Conservation (phyloP, 2,329 filamentous ascomycete species). For the Colletotrichum sp. region DNA sequence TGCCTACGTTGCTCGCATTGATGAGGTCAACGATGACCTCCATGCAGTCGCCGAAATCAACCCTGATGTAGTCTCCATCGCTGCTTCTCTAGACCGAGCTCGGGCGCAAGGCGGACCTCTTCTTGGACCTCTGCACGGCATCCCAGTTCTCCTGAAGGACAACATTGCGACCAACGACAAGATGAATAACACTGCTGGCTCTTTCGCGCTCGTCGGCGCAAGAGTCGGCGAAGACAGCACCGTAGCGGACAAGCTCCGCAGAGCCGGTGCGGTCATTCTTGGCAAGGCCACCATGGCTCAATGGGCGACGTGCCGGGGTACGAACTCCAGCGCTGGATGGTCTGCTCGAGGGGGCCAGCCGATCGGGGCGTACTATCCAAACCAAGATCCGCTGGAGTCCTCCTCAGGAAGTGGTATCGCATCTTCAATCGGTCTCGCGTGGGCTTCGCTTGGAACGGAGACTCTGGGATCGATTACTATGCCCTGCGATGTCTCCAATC, state of each 20-base stretch:
- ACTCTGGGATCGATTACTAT: slow-evolving; percentile 68
- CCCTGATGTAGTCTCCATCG: slow-evolving; percentile 41
- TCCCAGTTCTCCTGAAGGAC: slow-evolving; percentile 71
- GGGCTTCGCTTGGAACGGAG: slow-evolving; percentile 48
- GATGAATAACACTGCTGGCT: slow-evolving; percentile 69
- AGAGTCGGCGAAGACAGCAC: slow-evolving; percentile 61
- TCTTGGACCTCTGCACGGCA: slow-evolving; percentile 55
- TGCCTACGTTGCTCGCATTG: slow-evolving; percentile 35
- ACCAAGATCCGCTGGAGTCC: slow-evolving; percentile 66
- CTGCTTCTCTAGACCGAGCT: slow-evolving; percentile 36
- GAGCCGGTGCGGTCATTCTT: slow-evolving; percentile 66
- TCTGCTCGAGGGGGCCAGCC: slow-evolving; percentile 68
- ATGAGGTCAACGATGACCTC: slow-evolving; percentile 31
- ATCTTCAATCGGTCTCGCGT: slow-evolving; percentile 58
- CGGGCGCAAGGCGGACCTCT: slow-evolving; percentile 13
- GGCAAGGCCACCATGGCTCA: slow-evolving; percentile 70
- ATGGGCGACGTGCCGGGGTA: slow-evolving; percentile 67
- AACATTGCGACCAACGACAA: slow-evolving; percentile 67
- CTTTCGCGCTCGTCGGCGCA: slow-evolving; percentile 65
- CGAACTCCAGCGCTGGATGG: slow-evolving; percentile 67
- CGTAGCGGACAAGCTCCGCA: slow-evolving; percentile 62
- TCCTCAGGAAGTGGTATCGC: slow-evolving; percentile 68
- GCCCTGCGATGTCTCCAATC: slow-evolving; percentile 58
- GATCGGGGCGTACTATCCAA: slow-evolving; percentile 63
- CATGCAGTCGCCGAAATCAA: slow-evolving; percentile 37